phyloP scores from a whole-genome alignment of 2,329 filamentous ascomycete species.

The Claviceps quebecensis region DNA sequence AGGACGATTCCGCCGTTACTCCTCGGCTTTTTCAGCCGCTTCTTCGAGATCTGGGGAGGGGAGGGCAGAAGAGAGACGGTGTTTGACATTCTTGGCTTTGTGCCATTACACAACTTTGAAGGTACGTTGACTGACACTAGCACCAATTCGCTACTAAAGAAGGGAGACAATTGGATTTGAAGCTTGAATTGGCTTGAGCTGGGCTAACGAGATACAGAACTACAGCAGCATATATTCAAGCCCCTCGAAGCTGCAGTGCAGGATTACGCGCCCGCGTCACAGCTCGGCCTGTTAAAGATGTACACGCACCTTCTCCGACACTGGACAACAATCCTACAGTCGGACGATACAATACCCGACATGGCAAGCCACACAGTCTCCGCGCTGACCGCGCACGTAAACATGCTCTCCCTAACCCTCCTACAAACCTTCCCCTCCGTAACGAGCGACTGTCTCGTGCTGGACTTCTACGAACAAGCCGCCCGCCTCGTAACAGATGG shows the following conservation, averaged over 20 bases:
- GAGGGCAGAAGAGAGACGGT: constrained; percentile 36
- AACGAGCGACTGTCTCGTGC: constrained; percentile 39
- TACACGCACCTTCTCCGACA: constrained; percentile 54
- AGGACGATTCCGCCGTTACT: constrained; percentile 39
- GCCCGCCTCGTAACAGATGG: constrained; percentile 40
- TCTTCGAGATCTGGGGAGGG: constrained; percentile 51
- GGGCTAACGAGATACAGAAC: constrained; percentile 24
- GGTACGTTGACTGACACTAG: constrained; percentile 24
- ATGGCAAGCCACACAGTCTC: constrained; percentile 25
- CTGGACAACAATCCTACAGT: constrained; percentile 35
- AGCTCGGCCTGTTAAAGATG: constrained; percentile 46
- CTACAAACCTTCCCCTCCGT: constrained; percentile 36
- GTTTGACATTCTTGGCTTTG: constrained; percentile 42
- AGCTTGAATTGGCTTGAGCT: not conserved
- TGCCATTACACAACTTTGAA: constrained; percentile 40
- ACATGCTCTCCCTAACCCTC: constrained; percentile 43
- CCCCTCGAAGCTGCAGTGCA: constrained; percentile 38
- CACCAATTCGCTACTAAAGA: not conserved
- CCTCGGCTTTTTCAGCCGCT: constrained; percentile 34
- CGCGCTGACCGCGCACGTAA: constrained; percentile 33
- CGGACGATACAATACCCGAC: constrained; percentile 21
- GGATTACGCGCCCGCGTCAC: constrained; percentile 35
- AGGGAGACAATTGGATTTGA: not conserved
- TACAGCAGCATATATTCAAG: constrained; percentile 33
- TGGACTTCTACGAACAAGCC: constrained; percentile 56